Base-by-base conservation (phyloP, 2,329 filamentous ascomycete species). In the Sphaerulina vaccinii region DNA sequence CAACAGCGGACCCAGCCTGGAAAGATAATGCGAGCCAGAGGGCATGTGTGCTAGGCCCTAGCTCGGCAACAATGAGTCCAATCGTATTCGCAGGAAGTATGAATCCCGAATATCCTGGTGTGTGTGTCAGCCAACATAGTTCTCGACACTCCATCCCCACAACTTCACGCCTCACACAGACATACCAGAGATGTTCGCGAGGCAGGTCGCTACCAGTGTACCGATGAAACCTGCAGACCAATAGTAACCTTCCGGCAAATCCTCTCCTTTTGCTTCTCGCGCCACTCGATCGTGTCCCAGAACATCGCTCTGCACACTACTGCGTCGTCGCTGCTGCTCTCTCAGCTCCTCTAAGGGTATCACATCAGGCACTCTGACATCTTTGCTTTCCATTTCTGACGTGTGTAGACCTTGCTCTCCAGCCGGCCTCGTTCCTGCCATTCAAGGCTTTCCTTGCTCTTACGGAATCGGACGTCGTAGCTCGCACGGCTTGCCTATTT, bases 21-120 rank as follows among this genome's bases (percentile, higher is more conserved):
- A 45, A 57, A 1, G 23, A 8, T 5, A 57, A 51, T 1, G 54
- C 54, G 8, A 57, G 21, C 54, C 54, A 57, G n/a, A 57, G 49
- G 2, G 46, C 33, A 52, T 41, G 37, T 3, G 15, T 23, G 9
- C 46, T 39, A 22, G 36, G 38, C 4, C 43, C 51, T 2, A 57
- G 33, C 19, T 49, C 51, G 13, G 49, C 36, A 19, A 54, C 49
- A n/a, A 57, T 57, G 6, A 57, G 22, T 13, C 46, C 48, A 9
- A 57, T 52, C 3, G 54, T 57, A 35, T 57, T 57, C 11, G 54
- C 54, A 6, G 54, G 54, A 21, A 57, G 33, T 3, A 57, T 51
- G 51, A 51, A 57, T 11, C 54, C 54, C 2, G 53, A 18, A 33
- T 57, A 57, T 1, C 54, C 54, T 35, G 27, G 13, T 32, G n/a